phyloP scores from a whole-genome alignment of 2,329 filamentous ascomycete species.

The Penicillium psychrosexuale region DNA sequence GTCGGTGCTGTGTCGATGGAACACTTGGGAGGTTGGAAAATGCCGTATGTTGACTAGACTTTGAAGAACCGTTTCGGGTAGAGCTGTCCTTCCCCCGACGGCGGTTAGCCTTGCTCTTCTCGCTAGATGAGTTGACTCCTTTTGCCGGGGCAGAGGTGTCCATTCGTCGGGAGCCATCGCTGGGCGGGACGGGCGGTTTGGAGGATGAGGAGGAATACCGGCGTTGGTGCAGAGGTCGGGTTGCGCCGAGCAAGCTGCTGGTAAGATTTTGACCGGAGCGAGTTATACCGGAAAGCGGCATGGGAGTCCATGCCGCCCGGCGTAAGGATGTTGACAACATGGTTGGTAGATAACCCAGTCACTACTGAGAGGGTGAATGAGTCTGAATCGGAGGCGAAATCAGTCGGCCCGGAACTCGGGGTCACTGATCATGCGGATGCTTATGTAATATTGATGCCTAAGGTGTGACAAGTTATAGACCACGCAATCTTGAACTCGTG shows the following conservation, averaged over 20 bases:
- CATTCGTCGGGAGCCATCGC: conserved; percentile 44
- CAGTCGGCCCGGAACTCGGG: conserved; percentile 31
- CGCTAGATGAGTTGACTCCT: conserved; percentile 36
- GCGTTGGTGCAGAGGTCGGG: conserved; percentile 42
- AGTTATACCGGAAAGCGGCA: conserved; percentile 34
- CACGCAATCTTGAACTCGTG: not conserved
- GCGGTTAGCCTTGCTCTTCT: conserved; percentile 36
- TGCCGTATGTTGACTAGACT: conserved; percentile 38
- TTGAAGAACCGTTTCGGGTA: conserved; percentile 32
- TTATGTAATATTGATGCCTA: conserved; percentile 31
- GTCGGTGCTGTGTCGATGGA: conserved; percentile 48
- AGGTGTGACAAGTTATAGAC: conserved; percentile 14
- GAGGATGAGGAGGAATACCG: conserved; percentile 49
- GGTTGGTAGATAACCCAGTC: conserved; percentile 27
- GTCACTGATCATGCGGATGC: conserved; percentile 35
- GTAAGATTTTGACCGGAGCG: conserved; percentile 33
- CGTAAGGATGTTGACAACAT: conserved; percentile 49
- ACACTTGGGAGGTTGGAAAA: conserved; percentile 48
- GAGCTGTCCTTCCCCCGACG: conserved; percentile 37
- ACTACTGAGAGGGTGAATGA: conserved; percentile 25
- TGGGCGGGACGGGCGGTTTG: conserved; percentile 47
- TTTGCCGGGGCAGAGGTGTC: conserved; percentile 42
- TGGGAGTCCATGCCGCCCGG: conserved; percentile 41
- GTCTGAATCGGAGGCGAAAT: conserved; percentile 37
- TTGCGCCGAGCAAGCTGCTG: conserved; percentile 31